Evolutionary conservation across 495 filamentous ascomycete genomes (phyloP), one percentile per base, ranked within the genome.

Genomic region (Aspergillus indologenus): DNA sequence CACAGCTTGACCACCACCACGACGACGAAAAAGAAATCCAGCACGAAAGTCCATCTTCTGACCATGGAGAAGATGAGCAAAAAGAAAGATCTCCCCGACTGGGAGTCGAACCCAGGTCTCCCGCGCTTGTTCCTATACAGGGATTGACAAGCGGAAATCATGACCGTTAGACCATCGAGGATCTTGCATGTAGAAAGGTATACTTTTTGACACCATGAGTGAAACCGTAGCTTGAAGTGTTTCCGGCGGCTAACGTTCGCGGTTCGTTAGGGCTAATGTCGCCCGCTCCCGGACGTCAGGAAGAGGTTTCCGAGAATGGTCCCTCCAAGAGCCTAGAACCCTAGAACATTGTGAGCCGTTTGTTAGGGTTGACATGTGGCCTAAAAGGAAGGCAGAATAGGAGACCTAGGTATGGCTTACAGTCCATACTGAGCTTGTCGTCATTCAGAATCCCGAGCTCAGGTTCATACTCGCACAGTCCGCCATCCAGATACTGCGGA

Each of bases 291-390:
- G n/a, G n/a, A n/a, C 54, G 56, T 43, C 14, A 45, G 15, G 19
- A 60, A 40, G 19, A 60, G 46, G 45, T 60, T 52, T n/a, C 20
- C 52, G 52, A 17, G 58, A 21, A 34, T 48, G 31, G 22, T 60
- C 58, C 29, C 51, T 53, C 56, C 56, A 58, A 7, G 51, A 60
- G 22, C 18, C 45, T 43, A 20, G 5, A 1, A 4, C 26, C 26
- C 3, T 29, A 46, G 20, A 21, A 1, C 8, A 21, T 18, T n/a
- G n/a, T n/a, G n/a, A n/a, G n/a, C n/a, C n/a, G n/a, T n/a, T n/a
- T n/a, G n/a, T n/a, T n/a, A n/a, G n/a, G n/a, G n/a, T n/a, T n/a
- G n/a, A n/a, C n/a, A n/a, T n/a, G n/a, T n/a, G 45, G 45, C 8
- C 11, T 18, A 18, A 47, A 3, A 19, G 19, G 18, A 18, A 18